A percentile compares a stretch with the other conserved stretches of the same genome.
Conservation (phyloP, 75 land plant genomes). For the Ceratopteris richardii region DNA sequence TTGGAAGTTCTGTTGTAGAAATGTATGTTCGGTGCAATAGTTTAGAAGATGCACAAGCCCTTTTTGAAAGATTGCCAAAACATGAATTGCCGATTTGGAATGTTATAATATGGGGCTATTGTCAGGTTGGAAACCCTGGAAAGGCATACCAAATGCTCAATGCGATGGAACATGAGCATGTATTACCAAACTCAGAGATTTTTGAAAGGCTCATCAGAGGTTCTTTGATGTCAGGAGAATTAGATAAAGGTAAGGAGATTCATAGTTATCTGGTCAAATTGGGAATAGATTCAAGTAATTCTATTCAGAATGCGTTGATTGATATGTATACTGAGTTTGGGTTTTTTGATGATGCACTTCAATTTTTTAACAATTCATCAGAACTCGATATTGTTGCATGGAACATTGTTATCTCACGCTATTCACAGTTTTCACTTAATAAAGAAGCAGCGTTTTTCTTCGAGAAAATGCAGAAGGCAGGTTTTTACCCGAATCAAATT, state of each 20-base stretch:
- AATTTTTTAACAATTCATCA: conserved; percentile 8
- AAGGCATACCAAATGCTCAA: conserved; percentile 14
- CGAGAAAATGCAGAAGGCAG: conserved; percentile 14
- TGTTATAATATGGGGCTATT: conserved; percentile 20
- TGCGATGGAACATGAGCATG: conserved; percentile 8
- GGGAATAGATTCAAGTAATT: conserved; percentile 11
- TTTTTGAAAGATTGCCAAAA: conserved; percentile 19
- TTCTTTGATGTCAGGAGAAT: conserved; percentile 28
- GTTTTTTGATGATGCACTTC: conserved; percentile 21
- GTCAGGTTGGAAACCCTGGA: conserved; percentile 14
- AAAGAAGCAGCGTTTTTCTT: conserved; percentile 20
- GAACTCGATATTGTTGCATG: conserved; percentile 25
- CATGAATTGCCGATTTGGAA: conserved; percentile 23
- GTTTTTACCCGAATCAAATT: conserved; percentile 13
- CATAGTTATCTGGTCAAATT: conserved; percentile 25
- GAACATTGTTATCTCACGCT: conserved; percentile 25
- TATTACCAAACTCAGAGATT: conserved; percentile 17
- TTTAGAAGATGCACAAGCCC: conserved; percentile 20
- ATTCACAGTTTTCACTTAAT: conserved; percentile 21
- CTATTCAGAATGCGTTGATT: conserved; percentile 37
- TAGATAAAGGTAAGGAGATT: conserved; percentile 13
- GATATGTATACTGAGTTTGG: conserved; percentile 32
- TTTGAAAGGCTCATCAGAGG: conserved; percentile 22
- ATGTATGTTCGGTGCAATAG: conserved; percentile 49
- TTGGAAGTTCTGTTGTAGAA: conserved; percentile 46